A percentile compares a stretch with the other conserved stretches of the same genome.
phyloP scores from a whole-genome alignment of 2,329 filamentous ascomycete species.

The Aspergillus thermomutatus region DNA sequence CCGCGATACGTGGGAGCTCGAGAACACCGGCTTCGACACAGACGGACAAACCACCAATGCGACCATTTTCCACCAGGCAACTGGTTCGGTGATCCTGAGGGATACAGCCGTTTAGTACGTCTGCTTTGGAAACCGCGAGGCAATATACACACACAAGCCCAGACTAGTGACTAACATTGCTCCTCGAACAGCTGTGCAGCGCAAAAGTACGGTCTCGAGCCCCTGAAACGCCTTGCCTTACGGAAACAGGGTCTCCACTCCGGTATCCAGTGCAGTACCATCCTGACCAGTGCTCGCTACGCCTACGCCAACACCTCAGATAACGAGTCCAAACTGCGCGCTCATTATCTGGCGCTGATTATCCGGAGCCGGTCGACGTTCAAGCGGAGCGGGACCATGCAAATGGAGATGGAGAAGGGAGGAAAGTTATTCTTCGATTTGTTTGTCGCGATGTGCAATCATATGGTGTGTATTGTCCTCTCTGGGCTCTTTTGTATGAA shows the following conservation, averaged over 20 bases:
- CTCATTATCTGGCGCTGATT: constrained; percentile 88
- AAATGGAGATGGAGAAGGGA: constrained; percentile 86
- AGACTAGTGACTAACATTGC: not conserved
- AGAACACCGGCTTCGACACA: constrained; percentile 49
- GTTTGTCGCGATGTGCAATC: constrained; percentile 89
- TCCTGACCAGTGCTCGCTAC: constrained; percentile 81
- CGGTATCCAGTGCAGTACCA: constrained; percentile 79
- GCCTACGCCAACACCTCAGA: constrained; percentile 88
- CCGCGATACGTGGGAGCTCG: constrained; percentile 76
- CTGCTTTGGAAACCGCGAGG: not conserved
- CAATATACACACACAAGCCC: not conserved
- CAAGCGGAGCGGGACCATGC: constrained; percentile 92
- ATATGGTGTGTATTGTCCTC: constrained; percentile 60
- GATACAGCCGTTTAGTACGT: constrained; percentile 80
- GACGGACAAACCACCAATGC: constrained; percentile 53
- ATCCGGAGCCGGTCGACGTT: constrained; percentile 84
- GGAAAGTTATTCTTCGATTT: constrained; percentile 89
- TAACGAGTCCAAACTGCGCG: constrained; percentile 82
- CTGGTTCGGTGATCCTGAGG: constrained; percentile 70
- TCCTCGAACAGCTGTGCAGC: constrained; percentile 63
- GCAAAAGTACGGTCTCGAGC: constrained; percentile 76
- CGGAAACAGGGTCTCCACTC: constrained; percentile 87
- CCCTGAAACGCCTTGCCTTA: constrained; percentile 78
- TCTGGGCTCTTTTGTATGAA: not conserved
- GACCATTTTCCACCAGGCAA: constrained; percentile 65